Conservation (phyloP, 1,139 yeast species). For the Williopsis jadinii region DNA sequence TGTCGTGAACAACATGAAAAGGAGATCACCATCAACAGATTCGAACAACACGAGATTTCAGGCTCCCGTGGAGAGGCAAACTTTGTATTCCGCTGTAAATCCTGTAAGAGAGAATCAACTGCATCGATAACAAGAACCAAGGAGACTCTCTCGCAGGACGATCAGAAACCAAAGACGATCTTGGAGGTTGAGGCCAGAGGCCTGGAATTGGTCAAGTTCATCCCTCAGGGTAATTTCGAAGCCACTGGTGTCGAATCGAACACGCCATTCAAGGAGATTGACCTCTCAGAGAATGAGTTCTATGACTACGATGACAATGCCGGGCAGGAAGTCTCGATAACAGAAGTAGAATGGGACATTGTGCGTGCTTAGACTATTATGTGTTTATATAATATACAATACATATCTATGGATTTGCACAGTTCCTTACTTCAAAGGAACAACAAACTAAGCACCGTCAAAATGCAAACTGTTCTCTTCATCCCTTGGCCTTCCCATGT, state of each 20-base stretch:
- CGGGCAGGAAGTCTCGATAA: conserved; percentile 72
- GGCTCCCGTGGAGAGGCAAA: conserved; percentile 83
- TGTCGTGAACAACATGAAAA: conserved; percentile 79
- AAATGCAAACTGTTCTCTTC: no score
- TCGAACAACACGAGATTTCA: conserved; percentile 43
- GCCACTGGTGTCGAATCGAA: conserved; percentile 50
- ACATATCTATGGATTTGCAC: no score
- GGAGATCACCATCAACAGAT: conserved; percentile 63
- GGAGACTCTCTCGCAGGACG: conserved; percentile 27
- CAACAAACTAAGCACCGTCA: no score
- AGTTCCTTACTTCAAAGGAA: no score
- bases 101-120: conserved; percentile 46
- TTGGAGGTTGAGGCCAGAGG: conserved; percentile 84
- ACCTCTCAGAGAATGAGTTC: conserved; percentile 80
- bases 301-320: conserved; percentile 91
- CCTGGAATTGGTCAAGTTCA: conserved; percentile 60
- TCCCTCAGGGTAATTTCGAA: conserved; percentile 57
- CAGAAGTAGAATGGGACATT: conserved; percentile 61
- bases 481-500: no score
- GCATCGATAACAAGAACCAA: conserved; percentile 32
- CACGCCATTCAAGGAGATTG: conserved; percentile 57
- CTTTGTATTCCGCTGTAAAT: conserved; percentile 70
- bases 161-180: conserved; percentile 30
- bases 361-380: conserved; percentile 13
- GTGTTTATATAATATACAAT: no score